Conservation (phyloP, 2,329 filamentous ascomycete genomes). For the Alternaria infectoria region DNA sequence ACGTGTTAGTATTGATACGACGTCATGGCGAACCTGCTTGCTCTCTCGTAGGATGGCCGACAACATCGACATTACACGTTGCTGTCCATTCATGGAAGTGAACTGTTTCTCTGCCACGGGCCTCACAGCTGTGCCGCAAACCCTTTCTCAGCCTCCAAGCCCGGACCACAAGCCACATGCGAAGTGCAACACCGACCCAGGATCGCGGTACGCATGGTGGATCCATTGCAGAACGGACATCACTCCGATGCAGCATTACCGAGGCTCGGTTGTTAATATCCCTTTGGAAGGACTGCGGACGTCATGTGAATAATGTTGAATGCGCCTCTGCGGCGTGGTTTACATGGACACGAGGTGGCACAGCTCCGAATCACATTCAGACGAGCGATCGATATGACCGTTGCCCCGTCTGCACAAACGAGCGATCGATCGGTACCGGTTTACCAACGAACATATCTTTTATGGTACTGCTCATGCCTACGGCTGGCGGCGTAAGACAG, state of each 20-base stretch:
- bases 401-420: neutral
- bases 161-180: slow-evolving; percentile 4
- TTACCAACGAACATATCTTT: neutral
- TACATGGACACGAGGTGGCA: slow-evolving; percentile 1
- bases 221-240: slow-evolving; percentile 16
- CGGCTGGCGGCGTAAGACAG: neutral
- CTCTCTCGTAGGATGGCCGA: neutral
- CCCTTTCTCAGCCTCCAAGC: neutral
- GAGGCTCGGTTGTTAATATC: slow-evolving; percentile 15
- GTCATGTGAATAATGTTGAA: slow-evolving; percentile 16
- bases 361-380: neutral
- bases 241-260: slow-evolving; percentile 21
- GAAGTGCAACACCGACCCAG: slow-evolving; percentile 12
- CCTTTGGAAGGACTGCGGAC: neutral
- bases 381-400: neutral
- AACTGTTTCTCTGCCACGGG: neutral
- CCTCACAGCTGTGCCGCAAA: neutral
- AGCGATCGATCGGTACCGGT: neutral
- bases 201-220: slow-evolving; percentile 15
- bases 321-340: slow-evolving; percentile 7
- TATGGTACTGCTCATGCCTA: neutral
- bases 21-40: neutral
- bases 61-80: neutral
- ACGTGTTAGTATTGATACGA: neutral
- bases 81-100: neutral